phyloP scores from a whole-genome alignment of 768 basidiomycete species.

The Jaapia argillacea region DNA sequence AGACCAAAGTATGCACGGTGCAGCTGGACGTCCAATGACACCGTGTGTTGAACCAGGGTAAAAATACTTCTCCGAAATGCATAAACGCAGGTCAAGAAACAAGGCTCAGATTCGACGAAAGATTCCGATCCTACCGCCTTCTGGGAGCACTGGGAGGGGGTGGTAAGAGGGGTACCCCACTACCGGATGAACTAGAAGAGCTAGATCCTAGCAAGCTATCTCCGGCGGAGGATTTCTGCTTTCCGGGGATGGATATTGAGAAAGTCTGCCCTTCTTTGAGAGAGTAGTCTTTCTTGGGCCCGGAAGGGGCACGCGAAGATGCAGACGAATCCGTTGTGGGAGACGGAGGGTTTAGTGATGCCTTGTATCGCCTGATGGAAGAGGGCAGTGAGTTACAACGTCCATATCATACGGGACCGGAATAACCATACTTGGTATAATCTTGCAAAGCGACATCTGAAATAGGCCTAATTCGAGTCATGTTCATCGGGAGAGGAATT shows the following conservation, averaged over 20 bases:
- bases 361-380: constrained; percentile 45
- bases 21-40: too few species aligned
- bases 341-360: constrained; percentile 44
- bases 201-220: not conserved
- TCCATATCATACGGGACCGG: not conserved
- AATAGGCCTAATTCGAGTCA: constrained; percentile 6
- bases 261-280: constrained; percentile 95
- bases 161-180: constrained; percentile 55
- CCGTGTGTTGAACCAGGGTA: too few species aligned
- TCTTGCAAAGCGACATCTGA: constrained; percentile 80
- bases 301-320: constrained; percentile 61
- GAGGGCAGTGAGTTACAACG: constrained; percentile 7
- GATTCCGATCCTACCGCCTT: constrained; percentile 32
- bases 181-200: constrained; percentile 10
- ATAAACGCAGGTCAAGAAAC: too few species aligned
- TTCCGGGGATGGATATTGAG: constrained; percentile 81
- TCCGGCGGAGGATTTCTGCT: constrained; percentile 23
- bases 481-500: not conserved
- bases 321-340: constrained; percentile 25
- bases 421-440: constrained; percentile 56
- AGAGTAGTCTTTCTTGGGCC: constrained; percentile 89
- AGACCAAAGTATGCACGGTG: too few species aligned
- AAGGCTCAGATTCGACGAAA: too few species aligned
- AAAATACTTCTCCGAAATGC: too few species aligned
- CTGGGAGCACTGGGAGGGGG: constrained; percentile 69